Evolutionary conservation across 441 rosid genomes (phyloP), one percentile per base, ranked within the genome.

Genomic region (Bocquillonia castaneifolia): DNA sequence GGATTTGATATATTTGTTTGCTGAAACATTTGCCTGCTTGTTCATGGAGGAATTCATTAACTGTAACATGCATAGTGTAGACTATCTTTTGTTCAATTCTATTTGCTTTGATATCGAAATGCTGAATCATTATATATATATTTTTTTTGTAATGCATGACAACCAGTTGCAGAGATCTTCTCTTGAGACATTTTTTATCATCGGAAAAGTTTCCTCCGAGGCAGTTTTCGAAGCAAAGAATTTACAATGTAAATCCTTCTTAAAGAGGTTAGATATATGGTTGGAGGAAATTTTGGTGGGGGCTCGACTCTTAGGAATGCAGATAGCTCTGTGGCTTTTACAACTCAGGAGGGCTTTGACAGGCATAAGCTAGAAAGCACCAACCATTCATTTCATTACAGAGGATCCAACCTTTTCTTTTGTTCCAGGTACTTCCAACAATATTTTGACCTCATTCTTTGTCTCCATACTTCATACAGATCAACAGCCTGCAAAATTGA

Each of bases 141-240:
- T 36, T 50, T 23, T 20, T 29, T 68, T 70, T 7, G 55, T 60
- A 69, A 59, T 70, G 57, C 52, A 54, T 47, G 52, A 65, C 57
- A 22, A 26, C 53, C 85, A 85, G 94, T 53, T 90, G 83, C 89
- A 84, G 71, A 90, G 91, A 48, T 85, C 96, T 68, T 89, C 96
- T 5, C 84, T 83, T 0, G 96, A 93, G 70, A 83, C 86, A 44
- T 93, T 86, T 77, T 73, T 88, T 70, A 86, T 93, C 76, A 76
- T 93, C 0, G 97, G 97, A 42, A 86, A 81, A 77, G 86, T 88
- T 69, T 91, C 97, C 22, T 91, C 99, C 0, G 75, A 89, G 80
- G 97, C 99, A 3, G 93, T 91, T 59, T 17, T 89, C 14, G 95
- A 93, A 78, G 97, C 93, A 62, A 91, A 88, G 81, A 72, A 78